These are phyloP conservation scores for Sanghuangporus sanghuang DNA, from an alignment of 1,284 basidiomycete species.

Conservation along the genomic window DNA sequence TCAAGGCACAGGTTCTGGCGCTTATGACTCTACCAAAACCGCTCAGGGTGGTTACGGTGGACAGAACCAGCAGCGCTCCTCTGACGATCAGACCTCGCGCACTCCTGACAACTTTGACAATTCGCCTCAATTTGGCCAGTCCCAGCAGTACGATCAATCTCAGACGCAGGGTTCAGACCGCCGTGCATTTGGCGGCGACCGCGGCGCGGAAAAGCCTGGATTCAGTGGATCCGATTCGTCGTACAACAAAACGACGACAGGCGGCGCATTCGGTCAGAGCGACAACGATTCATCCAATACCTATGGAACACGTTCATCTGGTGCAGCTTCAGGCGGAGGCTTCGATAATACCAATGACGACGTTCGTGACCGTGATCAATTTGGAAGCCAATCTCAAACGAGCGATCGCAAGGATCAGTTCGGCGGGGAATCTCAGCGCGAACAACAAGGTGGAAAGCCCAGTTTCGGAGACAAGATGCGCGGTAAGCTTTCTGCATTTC, in stretches of 20 bases:
- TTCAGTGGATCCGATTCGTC: slow-evolving; percentile 5
- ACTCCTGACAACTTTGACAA: not conserved
- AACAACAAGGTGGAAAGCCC: slow-evolving; percentile 3
- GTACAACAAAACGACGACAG: not conserved
- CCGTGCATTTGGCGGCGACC: not conserved
- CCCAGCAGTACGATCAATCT: not conserved
- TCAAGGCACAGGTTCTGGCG: slow-evolving; percentile 10
- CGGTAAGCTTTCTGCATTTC: not conserved
- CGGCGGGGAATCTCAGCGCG: not conserved
- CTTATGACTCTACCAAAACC: slow-evolving; percentile 9
- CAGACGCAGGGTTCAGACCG: not conserved
- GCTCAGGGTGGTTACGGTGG: slow-evolving; percentile 14
- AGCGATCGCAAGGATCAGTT: not conserved
- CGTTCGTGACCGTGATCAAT: not conserved
- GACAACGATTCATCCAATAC: not conserved
- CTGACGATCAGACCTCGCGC: not conserved
- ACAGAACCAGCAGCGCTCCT: not conserved
- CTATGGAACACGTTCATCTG: not conserved
- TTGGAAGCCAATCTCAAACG: not conserved
- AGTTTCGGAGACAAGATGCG: slow-evolving; percentile 12
- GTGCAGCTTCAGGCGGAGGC: not conserved
- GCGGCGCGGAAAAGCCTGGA: not conserved
- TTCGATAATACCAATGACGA: not conserved
- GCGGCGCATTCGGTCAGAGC: not conserved
- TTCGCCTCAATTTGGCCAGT: not conserved